These are phyloP conservation scores for Rhodotorula taiwanensis DNA, from an alignment of 768 basidiomycete genomes.

Conservation along the genomic window DNA sequence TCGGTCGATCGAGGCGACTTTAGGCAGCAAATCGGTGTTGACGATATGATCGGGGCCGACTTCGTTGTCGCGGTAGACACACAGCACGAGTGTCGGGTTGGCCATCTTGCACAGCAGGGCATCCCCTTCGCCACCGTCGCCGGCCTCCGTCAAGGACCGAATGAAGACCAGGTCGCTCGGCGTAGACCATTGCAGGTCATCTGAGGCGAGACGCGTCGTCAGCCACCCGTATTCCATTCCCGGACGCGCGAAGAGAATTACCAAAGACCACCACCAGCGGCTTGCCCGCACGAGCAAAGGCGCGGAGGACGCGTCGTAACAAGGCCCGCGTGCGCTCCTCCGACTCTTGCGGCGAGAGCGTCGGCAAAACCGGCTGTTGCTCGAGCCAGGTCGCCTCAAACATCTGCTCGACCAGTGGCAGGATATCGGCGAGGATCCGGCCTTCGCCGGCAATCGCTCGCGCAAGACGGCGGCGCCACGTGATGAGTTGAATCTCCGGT, in stretches of 20 bases:
- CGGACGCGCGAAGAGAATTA: background rate
- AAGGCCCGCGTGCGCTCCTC: slow-evolving; percentile 21
- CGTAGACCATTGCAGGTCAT: slow-evolving; percentile 35
- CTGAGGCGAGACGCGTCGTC: too few species aligned
- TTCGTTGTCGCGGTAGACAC: slow-evolving; percentile 33
- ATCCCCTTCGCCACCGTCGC: slow-evolving; percentile 1
- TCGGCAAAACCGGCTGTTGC: slow-evolving; percentile 9
- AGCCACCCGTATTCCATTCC: background rate
- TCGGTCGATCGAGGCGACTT: slow-evolving; percentile 3
- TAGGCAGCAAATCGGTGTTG: slow-evolving; percentile 13
- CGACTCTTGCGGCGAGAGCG: slow-evolving; percentile 17
- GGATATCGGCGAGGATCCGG: slow-evolving; percentile 29
- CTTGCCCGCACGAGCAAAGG: slow-evolving; percentile 25
- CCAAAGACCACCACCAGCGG: slow-evolving; percentile 32
- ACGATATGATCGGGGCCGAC: slow-evolving; percentile 31
- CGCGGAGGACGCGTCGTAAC: slow-evolving; percentile 21
- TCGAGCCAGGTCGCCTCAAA: slow-evolving; percentile 28
- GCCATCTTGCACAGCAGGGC: slow-evolving; percentile 23
- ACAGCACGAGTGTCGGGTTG: slow-evolving; percentile 26
- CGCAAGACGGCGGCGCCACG: slow-evolving; percentile 29
- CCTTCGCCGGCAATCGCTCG: slow-evolving; percentile 27
- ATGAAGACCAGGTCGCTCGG: slow-evolving; percentile 30
- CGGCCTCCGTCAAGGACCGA: slow-evolving; percentile 15
- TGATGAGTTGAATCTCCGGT: slow-evolving; percentile 11
- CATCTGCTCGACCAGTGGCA: slow-evolving; percentile 30